These are phyloP conservation scores for Blastocystis hominis DNA, from an alignment of 352 stramenopile genomes.

Conservation along the genomic window DNA sequence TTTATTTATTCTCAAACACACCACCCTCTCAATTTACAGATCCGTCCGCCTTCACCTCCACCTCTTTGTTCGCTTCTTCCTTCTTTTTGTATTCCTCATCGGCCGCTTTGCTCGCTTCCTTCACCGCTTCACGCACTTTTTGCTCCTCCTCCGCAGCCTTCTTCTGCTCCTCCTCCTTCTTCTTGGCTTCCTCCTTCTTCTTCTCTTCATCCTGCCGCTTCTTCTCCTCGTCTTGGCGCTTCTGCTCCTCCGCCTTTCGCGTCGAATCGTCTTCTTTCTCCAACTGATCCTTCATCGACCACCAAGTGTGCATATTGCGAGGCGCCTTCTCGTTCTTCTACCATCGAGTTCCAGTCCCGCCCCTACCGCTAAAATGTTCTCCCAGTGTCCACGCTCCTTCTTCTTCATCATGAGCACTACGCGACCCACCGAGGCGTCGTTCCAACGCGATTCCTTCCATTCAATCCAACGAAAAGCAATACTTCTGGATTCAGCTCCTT, in stretches of 20 bases:
- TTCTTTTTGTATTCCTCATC: neutral
- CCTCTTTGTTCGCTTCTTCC: neutral
- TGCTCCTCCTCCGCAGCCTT: constrained; percentile 32
- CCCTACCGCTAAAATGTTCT: constrained; percentile 36
- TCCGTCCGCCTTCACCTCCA: constrained; percentile 44
- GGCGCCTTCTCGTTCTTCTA: constrained; percentile 42
- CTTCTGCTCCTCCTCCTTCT: constrained; percentile 39
- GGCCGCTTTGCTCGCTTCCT: constrained; percentile 42
- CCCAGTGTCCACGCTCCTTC: constrained; percentile 51
- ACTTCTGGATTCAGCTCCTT: constrained; percentile 57
- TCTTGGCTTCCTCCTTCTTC: constrained; percentile 43
- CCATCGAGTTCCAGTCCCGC: neutral
- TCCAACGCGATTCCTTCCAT: constrained; percentile 27
- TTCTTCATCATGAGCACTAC: constrained; percentile 56
- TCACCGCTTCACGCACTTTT: neutral
- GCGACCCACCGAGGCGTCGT: constrained; percentile 49
- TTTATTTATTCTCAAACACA: constrained; percentile 42
- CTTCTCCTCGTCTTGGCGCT: constrained; percentile 42
- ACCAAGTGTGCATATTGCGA: constrained; percentile 59
- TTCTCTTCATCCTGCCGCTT: constrained; percentile 40
- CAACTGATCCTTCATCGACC: constrained; percentile 58
- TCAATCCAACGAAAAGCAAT: neutral
- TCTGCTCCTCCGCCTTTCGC: constrained; percentile 48
- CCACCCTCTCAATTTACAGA: constrained; percentile 45
- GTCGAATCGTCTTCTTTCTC: constrained; percentile 54